Evolutionary conservation across 2,329 filamentous ascomycete genomes (phyloP), one percentile per base, ranked within the genome.

Genomic region (Aspergillus luchuensis): DNA sequence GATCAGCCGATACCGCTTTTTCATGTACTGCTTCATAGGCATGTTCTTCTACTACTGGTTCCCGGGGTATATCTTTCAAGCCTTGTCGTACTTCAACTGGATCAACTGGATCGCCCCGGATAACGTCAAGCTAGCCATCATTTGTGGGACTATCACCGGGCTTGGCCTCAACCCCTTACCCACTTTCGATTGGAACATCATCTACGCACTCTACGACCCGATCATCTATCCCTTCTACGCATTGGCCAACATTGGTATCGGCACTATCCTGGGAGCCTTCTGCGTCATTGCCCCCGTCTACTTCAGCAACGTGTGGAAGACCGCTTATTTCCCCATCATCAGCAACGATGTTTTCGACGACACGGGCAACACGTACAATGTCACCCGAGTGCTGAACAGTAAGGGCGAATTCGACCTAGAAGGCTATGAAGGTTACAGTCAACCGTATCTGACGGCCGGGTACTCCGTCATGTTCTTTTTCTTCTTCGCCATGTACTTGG

Each of bases 31-130:
- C 23, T 60, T 60, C 17, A 28, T 11, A 4, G 30, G 15, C 53
- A 60, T 60, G 58, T 60, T 60, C 17, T 8, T 60, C 38, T 60
- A 50, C 47, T 60, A 57, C 54, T 60, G 58, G 58, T 57, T 60
- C 11, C 58, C 58, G 1, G 38, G 38, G 3, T 47, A 57, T 11
- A 52, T 60, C 39, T 49, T 60, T 19, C 50, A 39, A 1, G 58
- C 58, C 2, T n/a, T 60, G 8, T 60, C 58, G 19, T 56, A 57
- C 47, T 60, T 60, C 58, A 60, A 60, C 54, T 60, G 58, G 58
- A 49, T 60, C 39, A 56, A 55, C 8, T 60, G 58, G 58, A 60
- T 60, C n/a, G 13, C 58, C 2, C 58, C 58, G 6, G 36, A 53
- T 2, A 60, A 57, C 11, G 55, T 57, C 54, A 57, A 39, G 10